Conservation (phyloP, 352 stramenopile genomes). For the Phytopythium mirpurense region DNA sequence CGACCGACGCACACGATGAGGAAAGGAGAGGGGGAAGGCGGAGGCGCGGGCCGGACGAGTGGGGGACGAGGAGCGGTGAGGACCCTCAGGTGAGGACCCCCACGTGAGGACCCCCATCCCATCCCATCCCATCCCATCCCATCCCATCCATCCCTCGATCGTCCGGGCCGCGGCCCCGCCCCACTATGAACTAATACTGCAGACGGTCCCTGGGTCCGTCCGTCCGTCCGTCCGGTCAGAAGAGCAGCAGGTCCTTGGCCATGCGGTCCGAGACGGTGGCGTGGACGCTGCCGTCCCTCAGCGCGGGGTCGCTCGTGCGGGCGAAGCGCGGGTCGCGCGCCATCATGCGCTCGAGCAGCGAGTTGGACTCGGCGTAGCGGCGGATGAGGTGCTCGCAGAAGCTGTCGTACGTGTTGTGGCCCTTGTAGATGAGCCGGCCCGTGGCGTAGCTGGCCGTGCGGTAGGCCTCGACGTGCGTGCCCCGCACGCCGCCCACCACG, state of each 20-base stretch:
- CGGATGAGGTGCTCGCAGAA: slow-evolving; percentile 87
- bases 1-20: background rate
- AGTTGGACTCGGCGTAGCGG: slow-evolving; percentile 81
- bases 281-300: slow-evolving; percentile 45
- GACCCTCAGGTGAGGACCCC: no score
- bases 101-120: no score
- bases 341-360: slow-evolving; percentile 81
- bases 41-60: no score
- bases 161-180: background rate
- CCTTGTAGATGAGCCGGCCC: slow-evolving; percentile 81
- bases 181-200: background rate
- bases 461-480: slow-evolving; percentile 78
- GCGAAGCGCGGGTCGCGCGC: slow-evolving; percentile 69
- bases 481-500: slow-evolving; percentile 63
- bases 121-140: no score
- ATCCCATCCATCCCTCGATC: no score
- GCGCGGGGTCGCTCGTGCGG: slow-evolving; percentile 34
- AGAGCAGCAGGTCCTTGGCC: slow-evolving; percentile 84
- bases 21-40: background rate
- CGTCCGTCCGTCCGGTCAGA: slow-evolving; percentile 22
- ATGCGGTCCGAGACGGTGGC: slow-evolving; percentile 72
- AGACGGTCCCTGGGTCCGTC: no score
- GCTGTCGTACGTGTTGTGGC: slow-evolving; percentile 87
- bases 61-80: no score
- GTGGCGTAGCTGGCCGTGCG: slow-evolving; percentile 83